A percentile compares a stretch with the other conserved stretches of the same genome.
Evolutionary conservation across 257 asterid species (phyloP).

Genomic region (Solanum verrucosum): DNA sequence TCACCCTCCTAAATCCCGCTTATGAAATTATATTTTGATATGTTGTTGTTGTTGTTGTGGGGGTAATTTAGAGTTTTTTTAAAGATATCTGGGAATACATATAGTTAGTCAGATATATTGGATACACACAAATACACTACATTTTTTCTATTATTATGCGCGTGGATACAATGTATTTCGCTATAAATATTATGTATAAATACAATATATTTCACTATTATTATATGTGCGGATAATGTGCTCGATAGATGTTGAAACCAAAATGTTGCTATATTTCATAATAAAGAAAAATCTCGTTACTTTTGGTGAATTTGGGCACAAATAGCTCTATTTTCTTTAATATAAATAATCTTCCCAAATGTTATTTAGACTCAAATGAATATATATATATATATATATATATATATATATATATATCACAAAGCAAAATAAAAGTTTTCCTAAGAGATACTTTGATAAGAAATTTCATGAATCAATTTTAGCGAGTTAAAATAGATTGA

Average conservation of each 20-base stretch:
- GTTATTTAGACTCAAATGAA: background rate
- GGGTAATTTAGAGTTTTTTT: background rate
- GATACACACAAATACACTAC: background rate
- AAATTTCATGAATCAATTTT: background rate
- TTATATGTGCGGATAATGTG: background rate
- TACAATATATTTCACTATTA: background rate
- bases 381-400: no score
- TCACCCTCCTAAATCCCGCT: background rate
- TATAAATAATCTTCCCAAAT: background rate
- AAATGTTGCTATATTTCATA: background rate
- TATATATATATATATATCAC: no score
- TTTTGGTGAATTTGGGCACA: background rate
- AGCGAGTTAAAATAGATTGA: background rate
- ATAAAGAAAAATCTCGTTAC: background rate
- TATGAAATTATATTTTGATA: no score
- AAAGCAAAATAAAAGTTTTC: background rate
- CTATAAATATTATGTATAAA: background rate
- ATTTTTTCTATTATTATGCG: background rate
- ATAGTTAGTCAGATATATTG: background rate
- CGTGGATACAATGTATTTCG: background rate
- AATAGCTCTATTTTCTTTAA: background rate
- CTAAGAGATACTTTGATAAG: background rate
- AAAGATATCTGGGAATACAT: no score
- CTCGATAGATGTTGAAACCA: background rate
- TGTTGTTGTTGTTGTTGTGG: background rate